A percentile compares a stretch with the other conserved stretches of the same genome.
Evolutionary conservation across 2,329 filamentous ascomycete species (phyloP).

Genomic region (Sporothrix inflata): DNA sequence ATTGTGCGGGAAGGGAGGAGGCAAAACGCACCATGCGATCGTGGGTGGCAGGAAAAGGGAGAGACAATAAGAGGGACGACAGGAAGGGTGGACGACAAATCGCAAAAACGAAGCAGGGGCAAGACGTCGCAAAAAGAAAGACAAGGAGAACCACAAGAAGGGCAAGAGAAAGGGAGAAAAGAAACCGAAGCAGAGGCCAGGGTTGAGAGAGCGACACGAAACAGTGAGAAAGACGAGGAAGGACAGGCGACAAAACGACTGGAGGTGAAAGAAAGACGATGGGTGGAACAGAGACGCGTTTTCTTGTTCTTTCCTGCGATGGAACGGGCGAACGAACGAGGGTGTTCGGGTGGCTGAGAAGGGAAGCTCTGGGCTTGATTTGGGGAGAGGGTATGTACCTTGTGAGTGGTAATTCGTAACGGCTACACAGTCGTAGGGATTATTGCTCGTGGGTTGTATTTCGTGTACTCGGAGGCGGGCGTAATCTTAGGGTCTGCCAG

Average conservation of each 20-base stretch:
- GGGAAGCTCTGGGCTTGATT: neutral
- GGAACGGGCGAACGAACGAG: neutral
- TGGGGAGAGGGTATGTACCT: neutral
- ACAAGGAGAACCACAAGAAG: constrained; percentile 1
- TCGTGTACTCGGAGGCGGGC: neutral
- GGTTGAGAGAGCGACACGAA: constrained; percentile 10
- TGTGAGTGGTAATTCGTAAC: constrained; percentile 12
- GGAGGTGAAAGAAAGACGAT: neutral
- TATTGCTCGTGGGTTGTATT: neutral
- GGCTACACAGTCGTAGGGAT: neutral
- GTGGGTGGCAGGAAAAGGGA: constrained; percentile 20
- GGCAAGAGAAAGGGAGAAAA: neutral
- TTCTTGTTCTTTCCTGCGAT: neutral
- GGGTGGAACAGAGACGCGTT: constrained; percentile 5
- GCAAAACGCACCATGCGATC: constrained; percentile 14
- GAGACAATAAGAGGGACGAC: neutral
- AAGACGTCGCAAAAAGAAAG: constrained; percentile 7
- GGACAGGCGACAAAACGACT: constrained; percentile 4
- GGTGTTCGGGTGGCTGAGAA: neutral
- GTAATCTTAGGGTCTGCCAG: constrained; percentile 11
- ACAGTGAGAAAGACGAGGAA: constrained; percentile 2
- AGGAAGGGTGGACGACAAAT: neutral
- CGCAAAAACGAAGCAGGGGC: neutral
- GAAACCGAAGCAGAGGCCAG: neutral
- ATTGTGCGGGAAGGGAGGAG: neutral